phyloP scores from a whole-genome alignment of 768 basidiomycete genomes.

The Lactarius vividus region DNA sequence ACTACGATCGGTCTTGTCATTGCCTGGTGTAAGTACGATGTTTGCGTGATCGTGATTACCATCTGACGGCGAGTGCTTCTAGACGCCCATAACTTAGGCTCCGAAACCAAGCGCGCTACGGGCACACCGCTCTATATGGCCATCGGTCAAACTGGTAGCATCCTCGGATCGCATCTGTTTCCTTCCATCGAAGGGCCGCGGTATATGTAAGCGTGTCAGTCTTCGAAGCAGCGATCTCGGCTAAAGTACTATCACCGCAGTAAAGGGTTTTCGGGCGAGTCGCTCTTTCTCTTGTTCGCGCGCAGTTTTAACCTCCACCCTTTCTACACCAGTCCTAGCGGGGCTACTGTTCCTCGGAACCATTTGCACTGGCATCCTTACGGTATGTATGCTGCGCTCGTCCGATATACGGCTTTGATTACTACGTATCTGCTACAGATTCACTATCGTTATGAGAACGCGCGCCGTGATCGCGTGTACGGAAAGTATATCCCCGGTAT shows the following conservation, averaged over 20 bases:
- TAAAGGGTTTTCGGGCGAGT: constrained; percentile 56
- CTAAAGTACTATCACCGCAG: constrained; percentile 33
- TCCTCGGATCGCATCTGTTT: constrained; percentile 74
- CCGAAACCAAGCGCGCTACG: constrained; percentile 73
- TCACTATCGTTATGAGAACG: constrained; percentile 64
- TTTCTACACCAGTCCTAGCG: constrained; percentile 40
- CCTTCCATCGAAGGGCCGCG: constrained; percentile 60
- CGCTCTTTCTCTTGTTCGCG: not conserved
- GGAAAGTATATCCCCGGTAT: constrained; percentile 48
- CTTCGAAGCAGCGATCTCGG: not conserved
- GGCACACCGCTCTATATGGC: constrained; percentile 79
- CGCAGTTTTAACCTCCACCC: constrained; percentile 15
- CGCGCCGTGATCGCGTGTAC: constrained; percentile 48
- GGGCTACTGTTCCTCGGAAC: constrained; percentile 57
- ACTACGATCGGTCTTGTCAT: constrained; percentile 71
- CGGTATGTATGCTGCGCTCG: constrained; percentile 37
- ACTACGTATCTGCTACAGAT: constrained; percentile 37
- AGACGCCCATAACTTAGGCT: constrained; percentile 75
- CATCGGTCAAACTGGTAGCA: constrained; percentile 74
- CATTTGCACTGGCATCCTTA: constrained; percentile 48
- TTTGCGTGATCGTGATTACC: constrained; percentile 2
- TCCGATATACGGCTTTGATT: not conserved
- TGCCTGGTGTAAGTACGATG: constrained; percentile 63
- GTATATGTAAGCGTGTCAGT: constrained; percentile 48
- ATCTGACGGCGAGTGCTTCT: constrained; percentile 11